Evolutionary conservation across 2,329 filamentous ascomycete genomes (phyloP).

Genomic region (Fusarium sp.): DNA sequence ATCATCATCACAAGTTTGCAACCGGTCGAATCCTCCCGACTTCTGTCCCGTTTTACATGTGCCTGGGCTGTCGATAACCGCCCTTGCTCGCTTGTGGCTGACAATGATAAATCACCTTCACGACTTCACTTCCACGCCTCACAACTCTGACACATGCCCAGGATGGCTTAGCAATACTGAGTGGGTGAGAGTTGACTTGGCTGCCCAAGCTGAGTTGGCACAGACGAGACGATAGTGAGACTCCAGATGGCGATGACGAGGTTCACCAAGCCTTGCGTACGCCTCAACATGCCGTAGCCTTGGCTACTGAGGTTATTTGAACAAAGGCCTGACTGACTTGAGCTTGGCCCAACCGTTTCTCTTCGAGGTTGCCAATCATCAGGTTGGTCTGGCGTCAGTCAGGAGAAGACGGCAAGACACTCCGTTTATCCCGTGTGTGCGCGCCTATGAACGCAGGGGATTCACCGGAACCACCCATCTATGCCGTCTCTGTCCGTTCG

Average conservation of each 20-base stretch:
- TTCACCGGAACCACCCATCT: neutral
- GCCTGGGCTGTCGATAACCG: neutral
- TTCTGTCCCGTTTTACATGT: conserved; percentile 3
- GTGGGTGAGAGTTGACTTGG: neutral
- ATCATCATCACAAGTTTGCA: conserved; percentile 7
- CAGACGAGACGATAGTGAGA: neutral
- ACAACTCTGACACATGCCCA: conserved; percentile 30
- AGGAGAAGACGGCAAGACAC: conserved; percentile 1
- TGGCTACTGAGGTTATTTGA: conserved; percentile 23
- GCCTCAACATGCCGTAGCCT: conserved; percentile 15
- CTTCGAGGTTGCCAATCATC: conserved; percentile 7
- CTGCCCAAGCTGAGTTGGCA: conserved; percentile 3
- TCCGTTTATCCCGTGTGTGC: conserved; percentile 8
- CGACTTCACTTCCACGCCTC: neutral
- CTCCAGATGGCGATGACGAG: neutral
- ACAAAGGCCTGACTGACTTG: conserved; percentile 17
- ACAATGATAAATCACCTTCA: conserved; percentile 1
- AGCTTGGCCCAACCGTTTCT: conserved; percentile 25
- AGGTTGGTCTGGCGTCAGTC: neutral
- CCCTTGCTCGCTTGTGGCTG: conserved; percentile 20
- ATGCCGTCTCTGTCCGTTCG: neutral
- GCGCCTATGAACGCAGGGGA: neutral
- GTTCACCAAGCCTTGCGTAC: neutral
- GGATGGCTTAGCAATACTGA: conserved; percentile 26
- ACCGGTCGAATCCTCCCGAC: neutral